Conservation (phyloP, 257 asterid species). For the Gentiana macrophylla region DNA sequence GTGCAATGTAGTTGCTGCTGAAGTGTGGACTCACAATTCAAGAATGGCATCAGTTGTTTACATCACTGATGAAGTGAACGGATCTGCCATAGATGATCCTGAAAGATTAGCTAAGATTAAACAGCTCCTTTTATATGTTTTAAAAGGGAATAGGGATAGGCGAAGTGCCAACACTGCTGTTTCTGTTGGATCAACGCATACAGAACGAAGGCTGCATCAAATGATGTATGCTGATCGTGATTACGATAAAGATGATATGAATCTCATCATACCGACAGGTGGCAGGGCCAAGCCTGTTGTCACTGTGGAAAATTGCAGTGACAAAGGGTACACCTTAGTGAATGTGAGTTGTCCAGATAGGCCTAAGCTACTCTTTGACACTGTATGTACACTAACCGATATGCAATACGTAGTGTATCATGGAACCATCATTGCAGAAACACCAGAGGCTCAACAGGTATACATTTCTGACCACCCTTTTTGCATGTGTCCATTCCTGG, state of each 20-base stretch:
- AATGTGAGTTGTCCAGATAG: constrained; percentile 37
- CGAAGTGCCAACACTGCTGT: constrained; percentile 59
- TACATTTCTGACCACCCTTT: background rate
- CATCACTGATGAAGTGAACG: constrained; percentile 56
- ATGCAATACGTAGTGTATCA: constrained; percentile 50
- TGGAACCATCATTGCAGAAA: constrained; percentile 38
- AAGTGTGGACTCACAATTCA: constrained; percentile 91
- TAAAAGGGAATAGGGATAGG: constrained; percentile 57
- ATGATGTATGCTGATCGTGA: constrained; percentile 69
- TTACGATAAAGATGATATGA: constrained; percentile 17
- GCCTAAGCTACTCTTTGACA: constrained; percentile 47
- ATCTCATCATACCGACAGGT: constrained; percentile 1
- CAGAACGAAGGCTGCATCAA: constrained; percentile 73
- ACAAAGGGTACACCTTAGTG: constrained; percentile 35
- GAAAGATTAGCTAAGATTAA: constrained; percentile 47
- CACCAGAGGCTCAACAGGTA: constrained; percentile 48
- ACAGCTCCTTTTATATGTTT: constrained; percentile 53
- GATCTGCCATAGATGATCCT: constrained; percentile 46
- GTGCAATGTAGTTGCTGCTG: constrained; percentile 71
- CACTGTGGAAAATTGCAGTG: constrained; percentile 26
- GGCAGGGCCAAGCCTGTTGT: constrained; percentile 29
- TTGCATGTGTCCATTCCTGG: background rate
- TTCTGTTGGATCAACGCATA: constrained; percentile 59
- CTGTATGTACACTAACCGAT: constrained; percentile 48
- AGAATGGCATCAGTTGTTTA: constrained; percentile 78